Evolutionary conservation across 2,329 filamentous ascomycete genomes (phyloP).

Genomic region (Clathrospora elynae): DNA sequence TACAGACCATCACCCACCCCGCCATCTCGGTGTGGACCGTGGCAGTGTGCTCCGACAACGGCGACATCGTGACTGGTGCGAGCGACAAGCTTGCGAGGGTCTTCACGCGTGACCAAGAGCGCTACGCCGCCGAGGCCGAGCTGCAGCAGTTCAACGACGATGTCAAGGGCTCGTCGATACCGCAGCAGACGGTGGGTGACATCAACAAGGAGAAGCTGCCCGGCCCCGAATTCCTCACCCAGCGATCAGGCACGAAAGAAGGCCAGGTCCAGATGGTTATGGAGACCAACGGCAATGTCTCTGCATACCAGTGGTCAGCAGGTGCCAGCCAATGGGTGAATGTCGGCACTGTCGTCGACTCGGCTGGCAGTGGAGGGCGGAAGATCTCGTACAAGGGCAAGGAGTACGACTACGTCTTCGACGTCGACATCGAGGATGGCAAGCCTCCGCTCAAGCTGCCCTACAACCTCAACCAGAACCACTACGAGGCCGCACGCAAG

Average conservation of each 20-base stretch:
- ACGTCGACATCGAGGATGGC: constrained; percentile 94
- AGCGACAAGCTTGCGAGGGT: constrained; percentile 86
- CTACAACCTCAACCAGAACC: constrained; percentile 89
- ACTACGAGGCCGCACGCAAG: constrained; percentile 87
- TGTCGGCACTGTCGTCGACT: constrained; percentile 92
- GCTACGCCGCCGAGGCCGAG: constrained; percentile 70
- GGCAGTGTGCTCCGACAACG: constrained; percentile 77
- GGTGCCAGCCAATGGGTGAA: constrained; percentile 73
- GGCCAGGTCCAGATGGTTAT: constrained; percentile 93
- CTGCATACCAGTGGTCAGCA: constrained; percentile 85
- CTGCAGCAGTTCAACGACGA: constrained; percentile 79
- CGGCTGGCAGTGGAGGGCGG: constrained; percentile 76
- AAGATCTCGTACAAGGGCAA: constrained; percentile 73
- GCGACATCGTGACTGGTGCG: constrained; percentile 91
- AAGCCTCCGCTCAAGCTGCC: constrained; percentile 92
- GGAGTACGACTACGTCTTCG: constrained; percentile 95
- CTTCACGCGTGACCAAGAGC: constrained; percentile 74
- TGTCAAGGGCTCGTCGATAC: constrained; percentile 82
- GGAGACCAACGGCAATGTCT: constrained; percentile 78
- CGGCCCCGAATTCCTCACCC: constrained; percentile 81
- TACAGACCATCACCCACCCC: constrained; percentile 96
- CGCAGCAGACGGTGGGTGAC: constrained; percentile 74
- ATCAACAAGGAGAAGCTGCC: constrained; percentile 93
- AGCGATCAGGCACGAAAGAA: constrained; percentile 88
- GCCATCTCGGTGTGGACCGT: constrained; percentile 97